Evolutionary conservation across 2,329 filamentous ascomycete species (phyloP), one percentile per base, ranked within the genome.

Genomic region (Calonectria hawksworthii): DNA sequence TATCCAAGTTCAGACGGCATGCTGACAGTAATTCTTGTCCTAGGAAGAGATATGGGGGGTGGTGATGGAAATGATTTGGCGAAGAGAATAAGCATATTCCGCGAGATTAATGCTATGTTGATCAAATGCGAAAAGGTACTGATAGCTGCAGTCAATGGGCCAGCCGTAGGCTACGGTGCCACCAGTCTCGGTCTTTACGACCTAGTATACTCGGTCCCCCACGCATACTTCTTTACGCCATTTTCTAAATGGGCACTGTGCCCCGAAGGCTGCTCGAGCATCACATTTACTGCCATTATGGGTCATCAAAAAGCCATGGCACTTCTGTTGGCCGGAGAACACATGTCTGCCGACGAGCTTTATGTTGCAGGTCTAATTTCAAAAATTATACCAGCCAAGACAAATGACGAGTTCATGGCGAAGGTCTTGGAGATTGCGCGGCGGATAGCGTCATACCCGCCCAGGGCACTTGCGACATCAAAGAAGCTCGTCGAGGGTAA

Each of bases 61-160:
- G 56, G 23, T 0, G 34, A 63, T 11, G 56, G 41, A 11, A 63
- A 63, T 13, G 36, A 63, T 16, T 8, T 63, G 4, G 16, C 11
- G 9, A 41, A 2, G 36, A 38, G 56, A 10, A 11, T 63, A 6
- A 9, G 41, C 7, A 63, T 63, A 1, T 63, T 63, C 6, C 56
- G 56, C 34, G 56, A 63, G n/a, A 63, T 63, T 23, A 63, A 63
- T 16, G 56, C 56, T n/a, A 63, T 21, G 56, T 18, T 63, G 14
- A 63, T 63, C 23, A 63, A 63, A 30, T 63, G 56, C 23, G 56
- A 63, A 63, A 63, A 63, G 36, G 34, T 63, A 21, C 34, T 63
- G 3, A 63, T 63, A 3, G 56, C 56, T 2, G 56, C 56, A 1
- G 56, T 63, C 34, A 63, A 63, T 16, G 56, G 56, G 34, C 56